These are phyloP conservation scores for Neocatenulostroma microsporum DNA, from an alignment of 2,329 filamentous ascomycete species.

Conservation along the genomic window DNA sequence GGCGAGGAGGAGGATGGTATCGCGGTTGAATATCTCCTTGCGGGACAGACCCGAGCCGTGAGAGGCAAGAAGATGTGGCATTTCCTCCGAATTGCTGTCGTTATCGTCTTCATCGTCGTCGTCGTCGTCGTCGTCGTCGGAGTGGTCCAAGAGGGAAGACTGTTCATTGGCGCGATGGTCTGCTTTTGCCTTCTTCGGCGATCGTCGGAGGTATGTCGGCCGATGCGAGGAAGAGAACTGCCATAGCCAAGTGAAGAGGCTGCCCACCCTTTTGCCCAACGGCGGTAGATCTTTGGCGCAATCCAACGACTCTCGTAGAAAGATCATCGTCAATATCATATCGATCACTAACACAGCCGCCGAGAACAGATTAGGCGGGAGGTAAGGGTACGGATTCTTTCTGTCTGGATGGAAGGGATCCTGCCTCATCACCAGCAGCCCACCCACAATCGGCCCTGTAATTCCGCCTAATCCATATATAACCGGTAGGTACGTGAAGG, in stretches of 20 bases:
- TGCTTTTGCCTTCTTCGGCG: slow-evolving; percentile 11
- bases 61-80: too few species aligned
- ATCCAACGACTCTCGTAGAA: slow-evolving; percentile 79
- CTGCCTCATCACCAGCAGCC: slow-evolving; percentile 62
- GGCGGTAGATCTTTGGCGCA: slow-evolving; percentile 55
- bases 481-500: slow-evolving; percentile 89
- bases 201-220: slow-evolving; percentile 51
- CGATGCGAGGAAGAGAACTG: slow-evolving; percentile 55
- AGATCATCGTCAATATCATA: slow-evolving; percentile 65
- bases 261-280: slow-evolving; percentile 50
- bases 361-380: slow-evolving; percentile 73
- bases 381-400: slow-evolving; percentile 64
- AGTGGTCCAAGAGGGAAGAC: slow-evolving; percentile 9
- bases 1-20: slow-evolving; percentile 70
- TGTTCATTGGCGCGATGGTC: slow-evolving; percentile 9
- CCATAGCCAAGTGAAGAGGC: slow-evolving; percentile 61
- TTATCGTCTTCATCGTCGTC: slow-evolving; percentile 27
- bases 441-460: slow-evolving; percentile 85
- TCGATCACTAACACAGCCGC: slow-evolving; percentile 65
- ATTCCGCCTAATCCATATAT: slow-evolving; percentile 95
- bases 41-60: slow-evolving; percentile 45
- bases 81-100: slow-evolving; percentile 27
- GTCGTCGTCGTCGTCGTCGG: slow-evolving; percentile 17
- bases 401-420: slow-evolving; percentile 48
- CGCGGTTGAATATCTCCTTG: slow-evolving; percentile 63